Percentiles rank a stretch among this genome's conserved stretches.
phyloP scores from a whole-genome alignment of 1,139 yeast genomes.

The Candida tropicalis region DNA sequence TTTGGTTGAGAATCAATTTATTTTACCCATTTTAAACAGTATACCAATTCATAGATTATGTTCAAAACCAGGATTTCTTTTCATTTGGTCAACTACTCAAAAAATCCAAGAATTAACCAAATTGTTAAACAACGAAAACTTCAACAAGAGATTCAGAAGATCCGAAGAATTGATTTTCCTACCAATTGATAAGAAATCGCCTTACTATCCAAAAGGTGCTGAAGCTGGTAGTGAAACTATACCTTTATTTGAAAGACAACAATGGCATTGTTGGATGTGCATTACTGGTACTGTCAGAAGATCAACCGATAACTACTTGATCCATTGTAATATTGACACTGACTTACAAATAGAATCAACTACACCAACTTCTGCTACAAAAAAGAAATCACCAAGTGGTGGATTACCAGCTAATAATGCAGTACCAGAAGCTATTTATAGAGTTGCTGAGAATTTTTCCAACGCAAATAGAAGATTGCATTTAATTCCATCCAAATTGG shows the following conservation, averaged over 20 bases:
- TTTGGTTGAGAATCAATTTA: constrained; percentile 68
- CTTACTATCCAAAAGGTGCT: constrained; percentile 49
- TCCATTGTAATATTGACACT: constrained; percentile 91
- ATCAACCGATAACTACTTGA: constrained; percentile 78
- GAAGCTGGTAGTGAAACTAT: constrained; percentile 13
- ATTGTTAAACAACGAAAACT: constrained; percentile 57
- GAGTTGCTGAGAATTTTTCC: constrained; percentile 87
- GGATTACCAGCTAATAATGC: constrained; percentile 26
- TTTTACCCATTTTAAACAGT: constrained; percentile 58
- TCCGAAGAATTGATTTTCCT: constrained; percentile 83
- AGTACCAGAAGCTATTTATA: constrained; percentile 76
- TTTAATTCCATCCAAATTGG: constrained; percentile 73
- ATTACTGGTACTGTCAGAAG: constrained; percentile 92
- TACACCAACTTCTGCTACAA: not conserved
- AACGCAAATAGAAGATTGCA: constrained; percentile 81
- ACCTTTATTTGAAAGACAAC: constrained; percentile 46
- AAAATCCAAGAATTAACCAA: constrained; percentile 65
- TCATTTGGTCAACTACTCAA: constrained; percentile 82
- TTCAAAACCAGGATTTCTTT: constrained; percentile 82
- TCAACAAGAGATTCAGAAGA: constrained; percentile 79
- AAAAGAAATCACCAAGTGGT: constrained; percentile 7
- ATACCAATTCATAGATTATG: constrained; percentile 75
- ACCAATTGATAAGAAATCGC: constrained; percentile 60
- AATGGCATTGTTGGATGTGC: constrained; percentile 99
- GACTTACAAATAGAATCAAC: constrained; percentile 67